Evolutionary conservation across 2,329 filamentous ascomycete species (phyloP).

Genomic region (Colletotrichum zoysiae): DNA sequence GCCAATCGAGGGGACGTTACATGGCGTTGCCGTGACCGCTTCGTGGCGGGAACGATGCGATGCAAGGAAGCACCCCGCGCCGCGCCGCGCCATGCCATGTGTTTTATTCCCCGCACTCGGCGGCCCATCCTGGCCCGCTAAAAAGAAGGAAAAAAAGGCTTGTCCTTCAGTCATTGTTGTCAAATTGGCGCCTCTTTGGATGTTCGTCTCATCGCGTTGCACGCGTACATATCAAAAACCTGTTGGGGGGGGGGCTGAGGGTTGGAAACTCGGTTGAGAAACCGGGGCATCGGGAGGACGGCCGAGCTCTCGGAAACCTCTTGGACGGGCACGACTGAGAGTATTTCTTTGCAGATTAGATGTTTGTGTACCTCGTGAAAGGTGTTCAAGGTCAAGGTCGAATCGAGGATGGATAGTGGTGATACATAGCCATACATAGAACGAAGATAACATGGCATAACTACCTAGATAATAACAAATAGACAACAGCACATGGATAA

Average conservation of each 20-base stretch:
- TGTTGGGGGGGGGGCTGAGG: not conserved
- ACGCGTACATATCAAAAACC: not conserved
- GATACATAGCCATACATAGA: too few relatives aligned
- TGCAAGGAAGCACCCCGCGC: constrained; percentile 7
- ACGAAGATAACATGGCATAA: too few relatives aligned
- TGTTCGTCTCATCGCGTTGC: not conserved
- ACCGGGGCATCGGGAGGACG: not conserved
- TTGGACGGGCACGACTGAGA: too few relatives aligned
- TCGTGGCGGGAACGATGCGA: not conserved
- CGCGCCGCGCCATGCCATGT: not conserved
- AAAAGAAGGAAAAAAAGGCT: constrained; percentile 55
- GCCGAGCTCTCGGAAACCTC: not conserved
- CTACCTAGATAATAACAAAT: too few relatives aligned
- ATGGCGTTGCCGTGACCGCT: not conserved
- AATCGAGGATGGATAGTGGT: not conserved
- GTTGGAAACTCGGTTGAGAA: not conserved
- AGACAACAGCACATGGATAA: not conserved
- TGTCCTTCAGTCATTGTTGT: constrained; percentile 81
- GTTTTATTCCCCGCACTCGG: constrained; percentile 4
- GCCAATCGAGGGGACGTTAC: not conserved
- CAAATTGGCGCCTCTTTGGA: constrained; percentile 68
- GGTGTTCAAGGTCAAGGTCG: not conserved
- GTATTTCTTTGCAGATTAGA: not conserved
- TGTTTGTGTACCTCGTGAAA: not conserved
- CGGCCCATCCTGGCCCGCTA: constrained; percentile 72